phyloP scores from a whole-genome alignment of 306 rosid species.

The Cucurbita pepo region DNA sequence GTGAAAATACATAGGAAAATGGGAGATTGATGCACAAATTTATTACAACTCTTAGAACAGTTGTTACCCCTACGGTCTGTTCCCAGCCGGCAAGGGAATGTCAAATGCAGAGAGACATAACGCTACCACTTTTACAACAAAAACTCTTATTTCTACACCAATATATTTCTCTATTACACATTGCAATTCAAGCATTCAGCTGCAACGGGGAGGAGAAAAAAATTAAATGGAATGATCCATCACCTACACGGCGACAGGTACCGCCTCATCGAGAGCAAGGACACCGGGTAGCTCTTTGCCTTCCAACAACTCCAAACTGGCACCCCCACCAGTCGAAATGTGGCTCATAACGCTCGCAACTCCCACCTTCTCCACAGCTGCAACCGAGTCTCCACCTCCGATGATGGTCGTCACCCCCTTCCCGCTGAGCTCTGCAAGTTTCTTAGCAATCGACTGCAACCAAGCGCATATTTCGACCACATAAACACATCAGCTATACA shows the following conservation, averaged over 20 bases:
- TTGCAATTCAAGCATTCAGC: background rate
- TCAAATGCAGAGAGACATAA: background rate
- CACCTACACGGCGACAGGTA: background rate
- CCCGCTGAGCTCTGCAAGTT: slow-evolving; percentile 85
- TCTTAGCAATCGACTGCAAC: slow-evolving; percentile 74
- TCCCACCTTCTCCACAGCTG: slow-evolving; percentile 98
- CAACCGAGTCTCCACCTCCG: slow-evolving; percentile 99
- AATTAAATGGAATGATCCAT: background rate
- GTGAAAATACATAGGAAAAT: background rate
- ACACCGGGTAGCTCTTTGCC: slow-evolving; percentile 98
- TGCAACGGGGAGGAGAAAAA: background rate
- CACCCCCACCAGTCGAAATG: slow-evolving; percentile 99
- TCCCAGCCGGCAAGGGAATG: background rate
- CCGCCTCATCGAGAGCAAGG: slow-evolving; percentile 95
- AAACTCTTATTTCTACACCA: slow-evolving; percentile 1
- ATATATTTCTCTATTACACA: background rate
- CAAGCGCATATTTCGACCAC: background rate
- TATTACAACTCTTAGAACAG: background rate
- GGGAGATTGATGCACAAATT: background rate
- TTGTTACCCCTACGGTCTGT: background rate
- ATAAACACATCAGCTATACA: background rate
- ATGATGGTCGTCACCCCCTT: slow-evolving; percentile 97
- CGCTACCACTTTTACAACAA: background rate
- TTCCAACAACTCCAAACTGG: slow-evolving; percentile 96
- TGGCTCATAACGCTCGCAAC: slow-evolving; percentile 93